A percentile compares a stretch with the other conserved stretches of the same genome.
Conservation (phyloP, 2,329 filamentous ascomycete genomes). For the Bimuria novae-zelandiae region DNA sequence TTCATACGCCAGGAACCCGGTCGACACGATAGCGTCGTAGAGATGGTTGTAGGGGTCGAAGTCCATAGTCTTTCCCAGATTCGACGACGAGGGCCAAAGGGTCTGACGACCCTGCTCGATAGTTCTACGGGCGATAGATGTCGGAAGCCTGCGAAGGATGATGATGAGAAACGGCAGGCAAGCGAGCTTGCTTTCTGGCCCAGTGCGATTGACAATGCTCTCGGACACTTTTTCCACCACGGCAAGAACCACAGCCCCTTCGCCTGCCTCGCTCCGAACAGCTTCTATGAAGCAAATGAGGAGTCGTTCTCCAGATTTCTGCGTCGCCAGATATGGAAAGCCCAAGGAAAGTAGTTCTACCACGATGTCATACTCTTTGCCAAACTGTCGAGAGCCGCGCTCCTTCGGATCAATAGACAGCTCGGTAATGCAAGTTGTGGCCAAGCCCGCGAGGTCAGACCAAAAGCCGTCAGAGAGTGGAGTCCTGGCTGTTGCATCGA, state of each 20-base stretch:
- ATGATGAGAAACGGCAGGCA: constrained; percentile 40
- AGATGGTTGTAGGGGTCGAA: constrained; percentile 68
- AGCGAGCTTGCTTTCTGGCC: constrained; percentile 23
- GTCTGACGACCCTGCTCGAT: constrained; percentile 67
- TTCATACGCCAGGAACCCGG: constrained; percentile 62
- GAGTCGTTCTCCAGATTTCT: constrained; percentile 45
- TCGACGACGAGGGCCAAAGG: constrained; percentile 65
- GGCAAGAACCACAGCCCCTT: constrained; percentile 67
- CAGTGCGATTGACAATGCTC: constrained; percentile 22
- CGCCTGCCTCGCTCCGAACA: constrained; percentile 65
- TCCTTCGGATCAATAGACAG: constrained; percentile 27
- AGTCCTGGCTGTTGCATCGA: constrained; percentile 24
- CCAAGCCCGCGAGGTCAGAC: constrained; percentile 27
- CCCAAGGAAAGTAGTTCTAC: constrained; percentile 69
- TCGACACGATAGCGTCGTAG: constrained; percentile 62
- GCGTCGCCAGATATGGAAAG: constrained; percentile 46
- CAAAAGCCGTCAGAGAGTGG: constrained; percentile 34
- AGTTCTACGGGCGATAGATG: constrained; percentile 49
- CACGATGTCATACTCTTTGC: constrained; percentile 72
- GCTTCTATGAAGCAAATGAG: constrained; percentile 62
- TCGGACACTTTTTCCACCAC: constrained; percentile 73
- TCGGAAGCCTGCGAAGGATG: constrained; percentile 43
- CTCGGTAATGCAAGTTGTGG: constrained; percentile 31
- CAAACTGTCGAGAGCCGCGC: constrained; percentile 50
- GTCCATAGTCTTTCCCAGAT: constrained; percentile 38